These are phyloP conservation scores for Chamaecyparis obtusa DNA, from an alignment of 75 land plant genomes.

Conservation along the genomic window DNA sequence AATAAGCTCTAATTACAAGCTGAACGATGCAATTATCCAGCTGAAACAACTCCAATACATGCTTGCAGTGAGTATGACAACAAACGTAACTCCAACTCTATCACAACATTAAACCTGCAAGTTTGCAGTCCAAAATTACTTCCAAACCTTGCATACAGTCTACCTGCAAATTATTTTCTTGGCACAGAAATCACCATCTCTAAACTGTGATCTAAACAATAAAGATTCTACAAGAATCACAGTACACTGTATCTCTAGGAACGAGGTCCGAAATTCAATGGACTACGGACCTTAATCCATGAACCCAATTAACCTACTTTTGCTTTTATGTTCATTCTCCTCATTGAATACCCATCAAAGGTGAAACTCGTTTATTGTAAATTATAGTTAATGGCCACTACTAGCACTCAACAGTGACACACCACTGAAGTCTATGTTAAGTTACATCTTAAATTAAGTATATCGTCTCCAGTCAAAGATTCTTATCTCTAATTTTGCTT, in stretches of 20 bases:
- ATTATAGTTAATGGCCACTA: neutral
- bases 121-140: neutral
- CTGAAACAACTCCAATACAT: neutral
- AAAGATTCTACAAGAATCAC: neutral
- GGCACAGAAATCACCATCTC: neutral
- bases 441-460: neutral
- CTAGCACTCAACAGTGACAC: too few relatives aligned
- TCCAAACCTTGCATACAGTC: neutral
- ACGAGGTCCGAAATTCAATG: neutral
- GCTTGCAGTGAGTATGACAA: neutral
- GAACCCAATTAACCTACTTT: neutral
- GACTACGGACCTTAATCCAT: neutral
- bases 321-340: neutral
- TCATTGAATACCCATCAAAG: neutral
- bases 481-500: too few relatives aligned
- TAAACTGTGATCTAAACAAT: neutral
- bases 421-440: too few relatives aligned
- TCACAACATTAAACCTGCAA: neutral
- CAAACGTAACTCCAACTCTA: neutral
- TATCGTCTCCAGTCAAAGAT: too few relatives aligned
- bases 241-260: too few relatives aligned
- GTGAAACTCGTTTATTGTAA: neutral
- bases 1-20: neutral
- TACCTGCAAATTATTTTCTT: neutral
- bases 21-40: neutral